Percentiles rank a stretch among this genome's conserved stretches.
Evolutionary conservation across 805 yeast genomes (phyloP).

Genomic region (Jamesozyma lodderae): DNA sequence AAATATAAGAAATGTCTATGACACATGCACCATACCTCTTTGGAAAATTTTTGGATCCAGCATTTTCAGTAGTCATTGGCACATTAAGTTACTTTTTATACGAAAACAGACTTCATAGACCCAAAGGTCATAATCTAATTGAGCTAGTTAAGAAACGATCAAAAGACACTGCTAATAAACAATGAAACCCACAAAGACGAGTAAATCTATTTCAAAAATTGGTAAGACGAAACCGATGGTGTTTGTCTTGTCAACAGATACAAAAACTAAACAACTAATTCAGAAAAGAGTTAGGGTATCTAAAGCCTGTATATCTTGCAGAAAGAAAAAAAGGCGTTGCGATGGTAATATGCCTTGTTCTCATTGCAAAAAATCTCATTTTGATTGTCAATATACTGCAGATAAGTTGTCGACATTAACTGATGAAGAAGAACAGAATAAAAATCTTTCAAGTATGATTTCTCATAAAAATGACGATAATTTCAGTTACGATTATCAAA

Average conservation of each 20-base stretch:
- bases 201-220: background rate
- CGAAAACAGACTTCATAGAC: slow-evolving; percentile 44
- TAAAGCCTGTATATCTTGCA: slow-evolving; percentile 68
- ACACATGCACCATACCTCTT: slow-evolving; percentile 36
- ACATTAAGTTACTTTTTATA: slow-evolving; percentile 52
- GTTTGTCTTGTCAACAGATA: slow-evolving; percentile 20
- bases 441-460: background rate
- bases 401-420: background rate
- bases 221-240: slow-evolving; percentile 12
- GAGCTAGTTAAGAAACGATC: slow-evolving; percentile 39
- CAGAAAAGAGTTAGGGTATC: slow-evolving; percentile 54
- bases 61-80: slow-evolving; percentile 56
- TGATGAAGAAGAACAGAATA: background rate
- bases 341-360: slow-evolving; percentile 73
- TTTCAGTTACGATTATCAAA: slow-evolving; percentile 3
- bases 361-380: slow-evolving; percentile 33
- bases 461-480: background rate
- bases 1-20: too few relatives aligned
- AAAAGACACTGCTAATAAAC: background rate
- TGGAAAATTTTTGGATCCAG: slow-evolving; percentile 47
- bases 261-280: slow-evolving; percentile 15
- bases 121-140: slow-evolving; percentile 50
- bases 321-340: slow-evolving; percentile 70
- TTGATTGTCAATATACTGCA: slow-evolving; percentile 5
- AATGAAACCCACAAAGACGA: background rate